Base-by-base conservation (phyloP, 768 basidiomycete species). In the Dendrothele bispora region DNA sequence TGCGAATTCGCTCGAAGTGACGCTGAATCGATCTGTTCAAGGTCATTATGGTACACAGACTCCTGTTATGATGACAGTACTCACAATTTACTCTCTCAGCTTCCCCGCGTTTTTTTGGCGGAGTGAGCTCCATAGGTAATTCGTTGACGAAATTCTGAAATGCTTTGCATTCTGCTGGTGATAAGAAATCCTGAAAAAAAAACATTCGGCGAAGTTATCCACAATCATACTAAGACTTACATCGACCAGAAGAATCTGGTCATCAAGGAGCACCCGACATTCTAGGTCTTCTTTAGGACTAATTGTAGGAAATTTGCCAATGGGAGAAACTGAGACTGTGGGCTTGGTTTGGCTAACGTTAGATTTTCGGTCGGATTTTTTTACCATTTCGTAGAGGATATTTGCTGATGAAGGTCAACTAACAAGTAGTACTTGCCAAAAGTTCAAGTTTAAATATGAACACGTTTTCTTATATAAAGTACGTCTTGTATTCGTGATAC, bases 71-170 rank as follows among this genome's bases (percentile, higher is more conserved):
- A 30, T 24, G 6, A n/a, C 15, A n/a, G 26, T 24, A 61, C 78
- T 52, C 57, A 86, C 85, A 73, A 63, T 88, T 89, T 8, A 85
- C 74, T 49, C 88, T 65, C 17, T 79, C 80, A 1, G 88, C 88
- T 59, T 89, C 85, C 7, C 84, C 88, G 48, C 74, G 71, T 63
- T 85, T 86, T 68, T 83, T 83, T 3, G 86, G 82, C 10, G 83
- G 84, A 0, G 84, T 84, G 3, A 85, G 72, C 54, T 84, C 81
- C 12, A 87, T 69, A 20, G 80, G 79, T 14, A 83, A 70, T 29
- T 55, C 61, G 43, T 84, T 79, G 45, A 88, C 78, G 64, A 85
- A 81, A 48, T 77, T 73, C 26, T 78, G 69, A 55, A 75, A 84
- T 7, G 66, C 50, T 54, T 78, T 80, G 67, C 86, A 88, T 64